These are phyloP conservation scores for Phytophthora aleatoria DNA, from an alignment of 352 stramenopile genomes.

Conservation along the genomic window DNA sequence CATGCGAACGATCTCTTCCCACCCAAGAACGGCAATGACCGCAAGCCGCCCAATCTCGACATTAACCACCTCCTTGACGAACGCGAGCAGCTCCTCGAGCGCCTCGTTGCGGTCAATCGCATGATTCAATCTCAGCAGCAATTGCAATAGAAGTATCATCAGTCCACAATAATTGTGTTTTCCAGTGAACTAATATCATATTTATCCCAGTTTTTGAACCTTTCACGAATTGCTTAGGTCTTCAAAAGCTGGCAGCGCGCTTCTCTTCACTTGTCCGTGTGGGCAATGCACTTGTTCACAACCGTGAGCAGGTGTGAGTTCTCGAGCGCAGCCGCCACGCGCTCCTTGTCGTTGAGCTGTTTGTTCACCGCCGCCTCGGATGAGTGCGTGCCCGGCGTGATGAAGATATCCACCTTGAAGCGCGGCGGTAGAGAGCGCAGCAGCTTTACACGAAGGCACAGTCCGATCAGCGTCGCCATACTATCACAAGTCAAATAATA, in stretches of 20 bases:
- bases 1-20: conserved; percentile 4
- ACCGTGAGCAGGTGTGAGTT: conserved; percentile 96
- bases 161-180: conserved; percentile 15
- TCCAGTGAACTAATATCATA: conserved; percentile 36
- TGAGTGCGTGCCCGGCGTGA: conserved; percentile 94
- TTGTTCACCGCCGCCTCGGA: conserved; percentile 97
- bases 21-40: conserved; percentile 2
- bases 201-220: conserved; percentile 21
- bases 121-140: conserved; percentile 27
- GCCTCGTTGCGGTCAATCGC: conserved; percentile 48
- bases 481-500: conserved; percentile 34
- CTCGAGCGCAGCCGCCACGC: conserved; percentile 95
- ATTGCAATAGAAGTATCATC: conserved; percentile 5
- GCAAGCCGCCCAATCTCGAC: conserved; percentile 5
- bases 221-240: neutral
- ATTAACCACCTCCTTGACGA: conserved; percentile 42
- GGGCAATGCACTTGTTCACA: conserved; percentile 96
- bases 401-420: conserved; percentile 95
- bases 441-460: conserved; percentile 96
- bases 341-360: conserved; percentile 97
- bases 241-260: conserved; percentile 3
- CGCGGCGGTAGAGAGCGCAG: conserved; percentile 91
- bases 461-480: conserved; percentile 97
- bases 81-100: conserved; percentile 38
- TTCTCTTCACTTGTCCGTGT: conserved; percentile 84